These are phyloP conservation scores for Chimonanthus praecox DNA, from an alignment of 164 flowering plant genomes.

Conservation along the genomic window DNA sequence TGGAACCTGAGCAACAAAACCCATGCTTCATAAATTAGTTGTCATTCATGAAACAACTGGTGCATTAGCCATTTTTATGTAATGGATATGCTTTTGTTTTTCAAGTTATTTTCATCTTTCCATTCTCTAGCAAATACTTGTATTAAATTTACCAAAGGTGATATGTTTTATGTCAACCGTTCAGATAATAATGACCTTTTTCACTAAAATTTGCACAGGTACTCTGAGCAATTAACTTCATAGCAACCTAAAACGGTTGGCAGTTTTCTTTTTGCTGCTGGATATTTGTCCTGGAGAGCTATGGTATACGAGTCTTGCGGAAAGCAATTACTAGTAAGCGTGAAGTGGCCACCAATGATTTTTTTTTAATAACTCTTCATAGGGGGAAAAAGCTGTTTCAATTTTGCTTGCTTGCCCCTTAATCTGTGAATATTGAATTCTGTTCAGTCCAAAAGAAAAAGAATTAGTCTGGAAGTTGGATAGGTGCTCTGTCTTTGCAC, in stretches of 20 bases:
- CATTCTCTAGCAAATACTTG: not conserved
- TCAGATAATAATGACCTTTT: not conserved
- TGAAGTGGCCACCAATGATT: not conserved
- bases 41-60: not conserved
- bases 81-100: not conserved
- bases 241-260: not conserved
- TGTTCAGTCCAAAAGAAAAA: not conserved
- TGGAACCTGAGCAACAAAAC: too few species aligned
- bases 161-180: too few species aligned
- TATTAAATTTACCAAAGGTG: too few species aligned
- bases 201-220: not conserved
- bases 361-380: not conserved
- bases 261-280: not conserved
- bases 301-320: not conserved
- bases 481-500: not conserved
- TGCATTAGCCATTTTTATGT: not conserved
- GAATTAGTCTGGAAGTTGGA: not conserved
- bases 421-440: not conserved
- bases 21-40: too few species aligned
- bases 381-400: not conserved
- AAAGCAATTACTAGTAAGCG: not conserved
- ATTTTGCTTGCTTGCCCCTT: conserved; percentile 1
- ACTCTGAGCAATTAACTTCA: not conserved
- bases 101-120: not conserved
- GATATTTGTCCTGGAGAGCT: not conserved